Percentiles rank a stretch among this genome's conserved stretches.
These are phyloP conservation scores for Crithidia sp. DNA, from an alignment of 208 protist genomes.

Conservation along the genomic window DNA sequence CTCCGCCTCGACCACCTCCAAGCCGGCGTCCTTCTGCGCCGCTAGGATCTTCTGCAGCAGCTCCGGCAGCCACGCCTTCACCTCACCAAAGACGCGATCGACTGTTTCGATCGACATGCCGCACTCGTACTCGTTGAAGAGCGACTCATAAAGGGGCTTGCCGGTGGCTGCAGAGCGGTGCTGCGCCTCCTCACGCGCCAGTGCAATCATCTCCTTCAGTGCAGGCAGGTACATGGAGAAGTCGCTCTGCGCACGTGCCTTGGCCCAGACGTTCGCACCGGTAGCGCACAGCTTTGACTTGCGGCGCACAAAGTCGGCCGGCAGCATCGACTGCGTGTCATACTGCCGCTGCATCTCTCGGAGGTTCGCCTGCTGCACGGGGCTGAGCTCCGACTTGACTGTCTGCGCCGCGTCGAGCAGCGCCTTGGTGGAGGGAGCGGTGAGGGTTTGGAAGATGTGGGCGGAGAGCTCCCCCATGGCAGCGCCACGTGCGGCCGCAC, in stretches of 20 bases:
- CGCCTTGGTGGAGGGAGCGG: slow-evolving; percentile 25
- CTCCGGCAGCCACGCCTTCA: slow-evolving; percentile 80
- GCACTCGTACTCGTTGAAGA: slow-evolving; percentile 81
- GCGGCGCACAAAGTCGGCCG: slow-evolving; percentile 48
- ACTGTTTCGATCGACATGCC: slow-evolving; percentile 63
- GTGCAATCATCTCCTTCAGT: slow-evolving; percentile 75
- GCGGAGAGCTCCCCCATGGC: slow-evolving; percentile 52
- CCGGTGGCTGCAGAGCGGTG: slow-evolving; percentile 44
- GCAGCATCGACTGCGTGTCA: slow-evolving; percentile 38
- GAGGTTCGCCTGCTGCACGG: slow-evolving; percentile 67
- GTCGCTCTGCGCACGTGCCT: slow-evolving; percentile 67
- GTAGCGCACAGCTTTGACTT: slow-evolving; percentile 47
- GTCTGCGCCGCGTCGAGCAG: slow-evolving; percentile 47
- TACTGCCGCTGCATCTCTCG: slow-evolving; percentile 60
- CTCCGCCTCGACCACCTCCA: slow-evolving; percentile 26
- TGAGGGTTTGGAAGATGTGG: slow-evolving; percentile 47
- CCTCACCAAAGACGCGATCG: slow-evolving; percentile 67
- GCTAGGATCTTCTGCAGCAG: slow-evolving; percentile 66
- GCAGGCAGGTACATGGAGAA: slow-evolving; percentile 59
- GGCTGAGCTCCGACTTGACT: slow-evolving; percentile 33
- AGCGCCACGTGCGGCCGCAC: slow-evolving; percentile 50
- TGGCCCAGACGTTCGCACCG: slow-evolving; percentile 51
- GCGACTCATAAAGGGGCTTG: slow-evolving; percentile 69
- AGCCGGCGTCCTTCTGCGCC: slow-evolving; percentile 42
- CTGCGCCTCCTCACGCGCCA: slow-evolving; percentile 66